Percentiles rank a stretch among this genome's conserved stretches.
Conservation (phyloP, 805 yeast genomes). For the Wickerhamiella azyma region DNA sequence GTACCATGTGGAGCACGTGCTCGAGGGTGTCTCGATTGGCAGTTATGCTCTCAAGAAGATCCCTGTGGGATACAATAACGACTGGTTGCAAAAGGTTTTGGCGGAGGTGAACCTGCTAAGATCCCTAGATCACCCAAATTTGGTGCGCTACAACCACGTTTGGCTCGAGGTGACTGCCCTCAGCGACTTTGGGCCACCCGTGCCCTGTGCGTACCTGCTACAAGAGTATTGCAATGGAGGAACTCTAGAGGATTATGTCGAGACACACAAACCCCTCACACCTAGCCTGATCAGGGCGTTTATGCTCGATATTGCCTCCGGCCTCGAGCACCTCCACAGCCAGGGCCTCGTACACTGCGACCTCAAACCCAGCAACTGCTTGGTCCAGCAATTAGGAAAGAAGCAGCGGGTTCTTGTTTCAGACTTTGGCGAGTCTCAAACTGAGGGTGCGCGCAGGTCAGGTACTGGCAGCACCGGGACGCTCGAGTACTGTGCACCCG, state of each 20-base stretch:
- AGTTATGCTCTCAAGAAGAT: slow-evolving; percentile 74
- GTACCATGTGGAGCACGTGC: slow-evolving; percentile 66
- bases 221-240: slow-evolving; percentile 89
- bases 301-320: slow-evolving; percentile 52
- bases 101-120: slow-evolving; percentile 63
- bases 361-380: slow-evolving; percentile 77
- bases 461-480: slow-evolving; percentile 85
- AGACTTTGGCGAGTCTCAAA: slow-evolving; percentile 81
- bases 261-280: slow-evolving; percentile 23
- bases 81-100: slow-evolving; percentile 55
- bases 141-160: slow-evolving; percentile 79
- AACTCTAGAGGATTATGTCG: slow-evolving; percentile 56
- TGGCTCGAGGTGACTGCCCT: slow-evolving; percentile 64
- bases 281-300: slow-evolving; percentile 53
- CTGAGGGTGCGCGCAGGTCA: slow-evolving; percentile 47
- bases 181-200: slow-evolving; percentile 39
- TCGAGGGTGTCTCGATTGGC: slow-evolving; percentile 60
- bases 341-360: slow-evolving; percentile 78
- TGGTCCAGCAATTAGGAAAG: slow-evolving; percentile 27
- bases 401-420: slow-evolving; percentile 68
- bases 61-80: slow-evolving; percentile 63
- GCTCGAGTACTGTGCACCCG: slow-evolving; percentile 79
- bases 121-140: slow-evolving; percentile 39
- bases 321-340: slow-evolving; percentile 57
- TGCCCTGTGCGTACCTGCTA: slow-evolving; percentile 66